Conservation (phyloP, 306 rosid genomes). For the Trifolium fragiferum region DNA sequence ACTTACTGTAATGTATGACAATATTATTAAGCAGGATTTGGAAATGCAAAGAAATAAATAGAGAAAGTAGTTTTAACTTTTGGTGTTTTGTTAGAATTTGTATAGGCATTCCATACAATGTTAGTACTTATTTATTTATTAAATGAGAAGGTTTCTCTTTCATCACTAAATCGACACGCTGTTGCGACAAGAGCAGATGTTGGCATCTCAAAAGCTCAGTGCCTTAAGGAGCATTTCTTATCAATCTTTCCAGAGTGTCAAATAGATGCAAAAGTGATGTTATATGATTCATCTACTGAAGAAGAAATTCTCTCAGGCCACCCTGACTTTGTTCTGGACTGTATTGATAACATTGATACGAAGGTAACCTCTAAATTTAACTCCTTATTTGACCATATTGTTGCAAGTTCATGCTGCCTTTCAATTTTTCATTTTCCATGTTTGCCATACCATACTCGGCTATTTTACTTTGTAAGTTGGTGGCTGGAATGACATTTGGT, state of each 20-base stretch:
- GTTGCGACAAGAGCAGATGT: conserved; percentile 99
- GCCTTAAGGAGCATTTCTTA: conserved; percentile 87
- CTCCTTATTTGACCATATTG: conserved; percentile 18
- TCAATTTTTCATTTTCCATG: neutral
- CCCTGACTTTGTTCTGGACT: conserved; percentile 92
- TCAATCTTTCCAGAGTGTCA: conserved; percentile 93
- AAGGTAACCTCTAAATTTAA: conserved; percentile 61
- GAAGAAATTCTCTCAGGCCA: conserved; percentile 90
- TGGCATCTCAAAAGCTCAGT: conserved; percentile 91
- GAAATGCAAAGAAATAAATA: conserved; percentile 17
- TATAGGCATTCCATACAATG: conserved; percentile 19
- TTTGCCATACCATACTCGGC: neutral
- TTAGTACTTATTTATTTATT: conserved; percentile 53
- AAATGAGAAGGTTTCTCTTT: conserved; percentile 89
- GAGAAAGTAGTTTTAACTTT: conserved; percentile 29
- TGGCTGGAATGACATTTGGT: neutral
- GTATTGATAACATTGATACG: conserved; percentile 95
- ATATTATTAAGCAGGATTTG: conserved; percentile 7
- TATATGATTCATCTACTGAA: conserved; percentile 89
- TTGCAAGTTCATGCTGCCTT: conserved; percentile 1
- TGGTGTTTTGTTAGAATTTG: conserved; percentile 38
- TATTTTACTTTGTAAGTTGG: neutral
- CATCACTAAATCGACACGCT: conserved; percentile 98
- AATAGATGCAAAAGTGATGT: conserved; percentile 78
- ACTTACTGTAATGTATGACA: conserved; percentile 14